Conservation (phyloP, 345 rosid species). For the Toxicodendron radicans region DNA sequence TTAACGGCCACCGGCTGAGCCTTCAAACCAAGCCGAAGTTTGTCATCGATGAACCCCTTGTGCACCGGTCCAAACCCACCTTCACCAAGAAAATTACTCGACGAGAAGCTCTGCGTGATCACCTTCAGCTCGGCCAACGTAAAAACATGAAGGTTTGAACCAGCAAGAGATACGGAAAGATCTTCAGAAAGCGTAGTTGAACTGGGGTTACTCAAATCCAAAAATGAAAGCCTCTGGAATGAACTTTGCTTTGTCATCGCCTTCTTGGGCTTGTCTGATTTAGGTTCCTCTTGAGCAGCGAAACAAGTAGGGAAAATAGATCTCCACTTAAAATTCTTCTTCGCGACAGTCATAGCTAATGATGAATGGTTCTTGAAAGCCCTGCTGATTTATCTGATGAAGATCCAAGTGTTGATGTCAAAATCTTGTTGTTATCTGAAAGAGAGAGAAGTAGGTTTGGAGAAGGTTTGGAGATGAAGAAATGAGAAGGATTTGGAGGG, state of each 20-base stretch:
- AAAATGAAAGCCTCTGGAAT: conserved; percentile 49
- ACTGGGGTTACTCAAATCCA: conserved; percentile 74
- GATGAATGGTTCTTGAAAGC: neutral
- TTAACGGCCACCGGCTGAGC: conserved; percentile 94
- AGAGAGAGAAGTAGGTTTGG: neutral
- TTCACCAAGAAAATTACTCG: conserved; percentile 71
- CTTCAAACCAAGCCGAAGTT: conserved; percentile 74
- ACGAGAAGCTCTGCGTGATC: conserved; percentile 73
- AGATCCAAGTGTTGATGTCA: no score
- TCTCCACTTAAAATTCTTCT: conserved; percentile 49
- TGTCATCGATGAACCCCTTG: conserved; percentile 86
- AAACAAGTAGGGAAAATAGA: conserved; percentile 52
- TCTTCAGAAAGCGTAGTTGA: conserved; percentile 58
- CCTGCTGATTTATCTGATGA: neutral
- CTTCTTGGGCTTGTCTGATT: conserved; percentile 35
- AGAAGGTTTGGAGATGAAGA: neutral
- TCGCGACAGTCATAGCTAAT: conserved; percentile 38
- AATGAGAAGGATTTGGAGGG: conserved; percentile 15
- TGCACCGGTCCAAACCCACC: conserved; percentile 95
- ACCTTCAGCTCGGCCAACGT: conserved; percentile 70
- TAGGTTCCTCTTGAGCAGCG: conserved; percentile 26
- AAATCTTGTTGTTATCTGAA: neutral
- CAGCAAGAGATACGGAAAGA: conserved; percentile 73
- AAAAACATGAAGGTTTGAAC: conserved; percentile 73
- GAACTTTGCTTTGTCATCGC: conserved; percentile 50